Evolutionary conservation across 352 stramenopile genomes (phyloP).

Genomic region (Globisporangium acanthophoron): DNA sequence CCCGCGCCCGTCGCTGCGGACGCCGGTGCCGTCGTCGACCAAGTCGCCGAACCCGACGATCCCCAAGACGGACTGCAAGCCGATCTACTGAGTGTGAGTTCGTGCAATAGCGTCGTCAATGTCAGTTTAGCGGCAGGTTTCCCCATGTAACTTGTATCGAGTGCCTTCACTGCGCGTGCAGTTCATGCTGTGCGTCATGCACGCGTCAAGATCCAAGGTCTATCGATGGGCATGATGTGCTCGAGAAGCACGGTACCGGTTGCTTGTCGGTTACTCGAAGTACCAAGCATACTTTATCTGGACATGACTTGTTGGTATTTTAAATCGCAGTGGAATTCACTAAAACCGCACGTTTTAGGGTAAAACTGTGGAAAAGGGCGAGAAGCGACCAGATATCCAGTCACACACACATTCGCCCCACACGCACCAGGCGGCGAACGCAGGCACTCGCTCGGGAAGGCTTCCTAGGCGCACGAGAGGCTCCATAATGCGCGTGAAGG

Average conservation of each 20-base stretch:
- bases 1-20: not conserved
- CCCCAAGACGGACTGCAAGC: constrained; percentile 14
- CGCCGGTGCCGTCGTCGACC: not conserved
- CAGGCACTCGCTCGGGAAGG: too few relatives aligned
- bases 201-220: too few relatives aligned
- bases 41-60: not conserved
- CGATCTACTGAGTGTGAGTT: constrained; percentile 12
- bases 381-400: not conserved
- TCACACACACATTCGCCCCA: not conserved
- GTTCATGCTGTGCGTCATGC: too few relatives aligned
- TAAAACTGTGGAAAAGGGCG: not conserved
- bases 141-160: not conserved
- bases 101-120: not conserved
- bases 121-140: not conserved
- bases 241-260: too few relatives aligned
- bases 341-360: not conserved
- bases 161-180: not conserved
- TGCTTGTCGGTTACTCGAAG: too few relatives aligned
- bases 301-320: not conserved
- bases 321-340: not conserved
- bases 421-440: not conserved
- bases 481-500: constrained; percentile 9
- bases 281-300: not conserved
- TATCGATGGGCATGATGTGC: not conserved
- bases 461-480: not conserved